A percentile compares a stretch with the other conserved stretches of the same genome.
These are phyloP conservation scores for Alternaria metachromatica DNA, from an alignment of 2,329 filamentous ascomycete species.

Conservation along the genomic window DNA sequence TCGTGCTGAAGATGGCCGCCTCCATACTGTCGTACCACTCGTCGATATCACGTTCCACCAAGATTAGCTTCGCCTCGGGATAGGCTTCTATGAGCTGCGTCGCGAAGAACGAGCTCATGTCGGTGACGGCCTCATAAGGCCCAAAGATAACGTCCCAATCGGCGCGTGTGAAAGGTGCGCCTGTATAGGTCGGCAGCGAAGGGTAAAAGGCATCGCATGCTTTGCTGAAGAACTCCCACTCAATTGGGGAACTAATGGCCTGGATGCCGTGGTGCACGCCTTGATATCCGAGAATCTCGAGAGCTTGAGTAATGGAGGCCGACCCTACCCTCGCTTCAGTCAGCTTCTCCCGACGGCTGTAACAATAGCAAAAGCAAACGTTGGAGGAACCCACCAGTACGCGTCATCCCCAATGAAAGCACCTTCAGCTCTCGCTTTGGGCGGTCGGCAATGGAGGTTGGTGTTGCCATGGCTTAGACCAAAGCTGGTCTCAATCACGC, in stretches of 20 bases:
- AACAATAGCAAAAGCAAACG: neutral
- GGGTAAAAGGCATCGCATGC: constrained; percentile 7
- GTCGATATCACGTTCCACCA: constrained; percentile 30
- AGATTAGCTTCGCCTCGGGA: constrained; percentile 36
- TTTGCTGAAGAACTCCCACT: constrained; percentile 5
- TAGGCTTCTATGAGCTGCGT: constrained; percentile 33
- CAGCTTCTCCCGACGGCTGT: neutral
- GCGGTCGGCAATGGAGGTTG: neutral
- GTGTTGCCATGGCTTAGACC: neutral
- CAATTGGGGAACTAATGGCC: constrained; percentile 5
- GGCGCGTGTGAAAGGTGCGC: constrained; percentile 31
- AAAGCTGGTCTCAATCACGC: neutral
- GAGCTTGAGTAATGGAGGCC: constrained; percentile 8
- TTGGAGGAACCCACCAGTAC: neutral
- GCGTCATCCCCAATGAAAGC: constrained; percentile 5
- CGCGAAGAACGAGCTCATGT: constrained; percentile 28
- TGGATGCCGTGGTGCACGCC: constrained; percentile 9
- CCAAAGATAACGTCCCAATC: constrained; percentile 57
- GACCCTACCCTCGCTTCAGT: constrained; percentile 1
- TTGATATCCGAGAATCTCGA: constrained; percentile 7
- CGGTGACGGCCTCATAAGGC: constrained; percentile 44
- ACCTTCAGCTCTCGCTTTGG: constrained; percentile 8
- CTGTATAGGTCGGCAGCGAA: constrained; percentile 3
- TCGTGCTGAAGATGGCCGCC: constrained; percentile 17
- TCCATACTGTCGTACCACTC: constrained; percentile 31